Evolutionary conservation across 768 basidiomycete genomes (phyloP).

Genomic region (Tricholoma matsutake): DNA sequence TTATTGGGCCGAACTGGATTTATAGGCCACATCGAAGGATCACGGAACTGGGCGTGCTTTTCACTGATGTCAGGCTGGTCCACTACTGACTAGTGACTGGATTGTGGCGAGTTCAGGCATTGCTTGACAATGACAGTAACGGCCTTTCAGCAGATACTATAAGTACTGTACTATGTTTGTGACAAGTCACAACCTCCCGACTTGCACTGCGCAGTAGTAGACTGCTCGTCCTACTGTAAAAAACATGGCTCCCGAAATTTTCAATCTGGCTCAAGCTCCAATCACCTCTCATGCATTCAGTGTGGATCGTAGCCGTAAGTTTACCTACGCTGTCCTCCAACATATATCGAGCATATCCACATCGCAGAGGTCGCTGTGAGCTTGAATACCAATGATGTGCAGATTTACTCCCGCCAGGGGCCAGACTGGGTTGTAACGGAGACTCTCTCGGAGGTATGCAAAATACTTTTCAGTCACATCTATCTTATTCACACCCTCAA

Average conservation of each 20-base stretch:
- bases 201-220: conserved; percentile 56
- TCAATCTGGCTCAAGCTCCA: conserved; percentile 75
- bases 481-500: not conserved
- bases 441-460: conserved; percentile 78
- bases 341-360: conserved; percentile 3
- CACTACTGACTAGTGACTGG: not conserved
- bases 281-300: conserved; percentile 92
- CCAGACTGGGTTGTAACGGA: conserved; percentile 68
- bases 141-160: no score
- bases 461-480: not conserved
- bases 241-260: conserved; percentile 67
- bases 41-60: no score
- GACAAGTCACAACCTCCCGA: not conserved
- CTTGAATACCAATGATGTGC: conserved; percentile 85
- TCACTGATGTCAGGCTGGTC: no score
- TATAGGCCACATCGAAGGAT: no score
- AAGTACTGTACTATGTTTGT: no score
- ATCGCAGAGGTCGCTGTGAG: conserved; percentile 83
- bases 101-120: no score
- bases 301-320: conserved; percentile 81
- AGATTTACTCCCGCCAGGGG: conserved; percentile 70
- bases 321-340: not conserved
- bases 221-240: conserved; percentile 78
- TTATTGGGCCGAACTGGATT: no score
- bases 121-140: not conserved